These are phyloP conservation scores for Sanguinoderma infundibulare DNA, from an alignment of 1,284 basidiomycete genomes.

Conservation along the genomic window DNA sequence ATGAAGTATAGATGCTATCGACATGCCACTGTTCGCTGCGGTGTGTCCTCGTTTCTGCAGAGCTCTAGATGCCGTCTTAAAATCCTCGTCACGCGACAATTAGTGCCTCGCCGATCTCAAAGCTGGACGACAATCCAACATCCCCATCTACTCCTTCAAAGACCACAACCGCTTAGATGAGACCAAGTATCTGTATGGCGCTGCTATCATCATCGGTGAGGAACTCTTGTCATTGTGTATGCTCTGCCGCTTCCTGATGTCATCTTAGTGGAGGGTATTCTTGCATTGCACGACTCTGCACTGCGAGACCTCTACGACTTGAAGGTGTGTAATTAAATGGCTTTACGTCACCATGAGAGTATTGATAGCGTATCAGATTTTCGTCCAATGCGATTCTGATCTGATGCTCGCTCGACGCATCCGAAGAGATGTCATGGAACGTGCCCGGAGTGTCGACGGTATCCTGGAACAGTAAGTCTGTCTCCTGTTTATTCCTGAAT, in stretches of 20 bases:
- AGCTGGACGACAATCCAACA: conserved; percentile 79
- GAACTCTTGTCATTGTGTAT: background rate
- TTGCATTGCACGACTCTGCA: conserved; percentile 83
- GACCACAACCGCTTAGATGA: conserved; percentile 89
- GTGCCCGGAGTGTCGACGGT: conserved; percentile 85
- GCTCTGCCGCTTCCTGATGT: background rate
- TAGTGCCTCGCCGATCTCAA: conserved; percentile 89
- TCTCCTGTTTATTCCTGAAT: conserved; percentile 3
- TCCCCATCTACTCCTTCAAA: conserved; percentile 94
- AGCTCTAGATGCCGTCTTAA: background rate
- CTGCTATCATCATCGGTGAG: conserved; percentile 89
- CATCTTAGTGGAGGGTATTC: conserved; percentile 83
- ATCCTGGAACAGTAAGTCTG: conserved; percentile 82
- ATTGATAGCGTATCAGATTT: conserved; percentile 53
- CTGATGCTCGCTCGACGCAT: conserved; percentile 96
- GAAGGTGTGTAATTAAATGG: conserved; percentile 58
- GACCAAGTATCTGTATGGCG: conserved; percentile 93
- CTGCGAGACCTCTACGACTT: conserved; percentile 89
- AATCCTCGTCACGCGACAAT: background rate
- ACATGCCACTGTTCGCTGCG: conserved; percentile 84
- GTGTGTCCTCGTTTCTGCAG: conserved; percentile 47
- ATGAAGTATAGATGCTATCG: conserved; percentile 68
- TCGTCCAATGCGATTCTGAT: conserved; percentile 92
- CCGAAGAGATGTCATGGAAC: conserved; percentile 85
- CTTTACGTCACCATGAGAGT: background rate